These are phyloP conservation scores for Sporothrix mexicana DNA, from an alignment of 2,329 filamentous ascomycete species.

Conservation along the genomic window DNA sequence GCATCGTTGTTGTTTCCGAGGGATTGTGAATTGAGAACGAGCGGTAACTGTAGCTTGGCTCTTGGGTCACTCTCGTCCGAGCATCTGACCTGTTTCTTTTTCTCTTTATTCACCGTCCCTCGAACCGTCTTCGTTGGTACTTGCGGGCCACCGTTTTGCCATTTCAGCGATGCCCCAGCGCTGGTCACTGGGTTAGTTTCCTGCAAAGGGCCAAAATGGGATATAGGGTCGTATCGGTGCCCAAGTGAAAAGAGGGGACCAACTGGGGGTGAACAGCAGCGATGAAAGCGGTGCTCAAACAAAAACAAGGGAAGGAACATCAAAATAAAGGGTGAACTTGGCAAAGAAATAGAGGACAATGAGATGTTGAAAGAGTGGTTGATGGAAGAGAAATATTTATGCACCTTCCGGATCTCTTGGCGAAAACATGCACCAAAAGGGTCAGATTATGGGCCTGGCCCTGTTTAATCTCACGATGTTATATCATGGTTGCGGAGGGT, in stretches of 20 bases:
- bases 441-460: background rate
- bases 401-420: constrained; percentile 11
- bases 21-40: no score
- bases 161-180: background rate
- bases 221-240: constrained; percentile 25
- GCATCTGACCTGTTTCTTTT: background rate
- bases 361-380: no score
- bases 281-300: background rate
- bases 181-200: constrained; percentile 4
- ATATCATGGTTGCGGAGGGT: background rate
- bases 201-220: constrained; percentile 31
- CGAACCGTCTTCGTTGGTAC: background rate
- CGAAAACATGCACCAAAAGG: background rate
- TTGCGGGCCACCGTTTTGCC: background rate
- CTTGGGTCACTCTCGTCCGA: background rate
- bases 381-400: background rate
- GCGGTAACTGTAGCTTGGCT: background rate
- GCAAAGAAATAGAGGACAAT: background rate
- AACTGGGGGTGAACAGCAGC: background rate
- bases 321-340: background rate
- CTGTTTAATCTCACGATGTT: background rate
- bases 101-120: background rate
- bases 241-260: constrained; percentile 5
- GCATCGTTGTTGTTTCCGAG: background rate
- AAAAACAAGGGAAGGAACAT: background rate